phyloP scores from a whole-genome alignment of 2,329 filamentous ascomycete genomes.

The Teratosphaeria epicoccoides region DNA sequence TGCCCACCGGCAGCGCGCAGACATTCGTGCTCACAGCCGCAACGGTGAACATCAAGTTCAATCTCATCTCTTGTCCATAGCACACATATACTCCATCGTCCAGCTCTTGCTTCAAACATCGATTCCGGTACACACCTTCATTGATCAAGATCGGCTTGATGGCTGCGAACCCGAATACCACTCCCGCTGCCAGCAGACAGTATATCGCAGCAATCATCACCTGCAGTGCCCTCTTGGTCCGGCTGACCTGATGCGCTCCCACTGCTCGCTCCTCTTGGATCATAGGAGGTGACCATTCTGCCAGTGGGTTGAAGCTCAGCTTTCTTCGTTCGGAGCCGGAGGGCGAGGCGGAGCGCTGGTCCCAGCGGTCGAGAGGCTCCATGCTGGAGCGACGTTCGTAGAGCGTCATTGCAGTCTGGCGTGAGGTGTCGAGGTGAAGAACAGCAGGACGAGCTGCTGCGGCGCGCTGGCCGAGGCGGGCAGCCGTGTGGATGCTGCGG shows the following conservation, averaged over 20 bases:
- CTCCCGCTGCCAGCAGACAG: constrained; percentile 65
- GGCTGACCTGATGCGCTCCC: constrained; percentile 45
- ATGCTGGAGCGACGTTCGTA: constrained; percentile 1
- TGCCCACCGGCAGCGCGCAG: constrained; percentile 71
- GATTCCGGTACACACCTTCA: constrained; percentile 58
- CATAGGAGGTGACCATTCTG: constrained; percentile 32
- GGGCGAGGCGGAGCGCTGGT: constrained; percentile 15
- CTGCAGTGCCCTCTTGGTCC: constrained; percentile 36
- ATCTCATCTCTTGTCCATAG: constrained; percentile 46
- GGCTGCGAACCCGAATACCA: constrained; percentile 76
- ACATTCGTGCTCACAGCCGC: constrained; percentile 83
- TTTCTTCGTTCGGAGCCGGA: constrained; percentile 34
- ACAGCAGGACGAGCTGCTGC: neutral
- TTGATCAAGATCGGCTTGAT: constrained; percentile 68
- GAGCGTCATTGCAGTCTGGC: neutral
- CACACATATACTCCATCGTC: constrained; percentile 41
- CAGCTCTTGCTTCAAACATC: constrained; percentile 47
- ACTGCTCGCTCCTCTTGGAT: constrained; percentile 28
- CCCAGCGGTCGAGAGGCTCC: neutral
- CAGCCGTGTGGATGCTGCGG: no score
- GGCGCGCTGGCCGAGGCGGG: no score
- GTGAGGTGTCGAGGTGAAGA: neutral
- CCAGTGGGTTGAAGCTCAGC: constrained; percentile 40
- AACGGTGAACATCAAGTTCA: constrained; percentile 88
- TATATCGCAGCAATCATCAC: constrained; percentile 57